phyloP scores from a whole-genome alignment of 805 yeast genomes.

The Kluyveromyces wickerhamii region DNA sequence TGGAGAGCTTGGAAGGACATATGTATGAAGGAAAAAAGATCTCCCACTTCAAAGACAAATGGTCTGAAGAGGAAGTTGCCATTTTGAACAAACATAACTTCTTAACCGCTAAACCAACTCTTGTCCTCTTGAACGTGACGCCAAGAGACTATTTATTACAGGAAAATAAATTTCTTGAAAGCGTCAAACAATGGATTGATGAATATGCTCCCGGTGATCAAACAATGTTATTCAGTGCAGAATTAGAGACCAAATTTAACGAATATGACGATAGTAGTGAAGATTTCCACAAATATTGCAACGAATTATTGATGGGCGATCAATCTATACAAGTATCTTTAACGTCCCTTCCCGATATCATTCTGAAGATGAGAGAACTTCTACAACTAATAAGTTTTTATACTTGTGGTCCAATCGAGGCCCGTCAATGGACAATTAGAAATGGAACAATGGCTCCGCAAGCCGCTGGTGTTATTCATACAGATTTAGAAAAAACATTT shows the following conservation, averaged over 20 bases:
- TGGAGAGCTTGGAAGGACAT: slow-evolving; percentile 37
- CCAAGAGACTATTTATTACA: slow-evolving; percentile 55
- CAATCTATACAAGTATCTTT: slow-evolving; percentile 31
- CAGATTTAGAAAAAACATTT: slow-evolving; percentile 75
- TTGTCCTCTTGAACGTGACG: slow-evolving; percentile 65
- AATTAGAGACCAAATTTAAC: slow-evolving; percentile 35
- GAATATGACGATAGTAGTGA: slow-evolving; percentile 26
- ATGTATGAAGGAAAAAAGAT: slow-evolving; percentile 44
- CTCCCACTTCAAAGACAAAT: slow-evolving; percentile 52
- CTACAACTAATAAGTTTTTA: slow-evolving; percentile 72
- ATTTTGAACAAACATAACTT: slow-evolving; percentile 64
- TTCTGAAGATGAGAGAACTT: slow-evolving; percentile 56
- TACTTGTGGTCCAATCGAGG: slow-evolving; percentile 82
- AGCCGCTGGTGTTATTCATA: slow-evolving; percentile 87
- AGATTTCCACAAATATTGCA: slow-evolving; percentile 13
- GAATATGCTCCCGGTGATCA: slow-evolving; percentile 59
- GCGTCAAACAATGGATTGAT: slow-evolving; percentile 58
- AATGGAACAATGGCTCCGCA: slow-evolving; percentile 72
- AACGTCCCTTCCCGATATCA: slow-evolving; percentile 56
- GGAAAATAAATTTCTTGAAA: slow-evolving; percentile 41
- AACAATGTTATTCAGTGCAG: slow-evolving; percentile 62
- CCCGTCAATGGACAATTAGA: slow-evolving; percentile 83
- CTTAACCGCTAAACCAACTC: slow-evolving; percentile 83
- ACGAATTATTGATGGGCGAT: slow-evolving; percentile 32
- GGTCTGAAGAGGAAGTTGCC: slow-evolving; percentile 59